Base-by-base conservation (phyloP, 495 filamentous ascomycete species). In the Astrothelium subdiscretum region DNA sequence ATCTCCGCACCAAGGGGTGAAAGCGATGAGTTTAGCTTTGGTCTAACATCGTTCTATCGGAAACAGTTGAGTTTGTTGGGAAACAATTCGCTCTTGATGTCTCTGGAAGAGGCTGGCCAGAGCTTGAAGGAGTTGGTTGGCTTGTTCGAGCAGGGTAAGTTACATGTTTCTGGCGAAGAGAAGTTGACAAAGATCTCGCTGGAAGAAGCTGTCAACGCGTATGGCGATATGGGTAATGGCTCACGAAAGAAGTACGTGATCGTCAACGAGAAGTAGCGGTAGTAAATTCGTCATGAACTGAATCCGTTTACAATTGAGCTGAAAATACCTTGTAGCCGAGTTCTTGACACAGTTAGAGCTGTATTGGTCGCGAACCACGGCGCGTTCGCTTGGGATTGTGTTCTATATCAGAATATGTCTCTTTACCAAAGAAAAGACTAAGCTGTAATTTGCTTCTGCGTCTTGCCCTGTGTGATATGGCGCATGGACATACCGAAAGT, bases 1-100 rank as follows among this genome's bases (percentile, higher is more conserved):
- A 73, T 74, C 59, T 44, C 72, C 29, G 71, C 68, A 8, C 69
- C 72, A 12, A 62, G 70, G 44, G 62, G 54, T 24, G 69, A 67
- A n/a, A 58, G 27, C n/a, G 67, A 63, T 42, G 68, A 73, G 29
- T 58, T 73, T 54, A 44, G 42, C 0, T 60, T 75, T 32, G 70
- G 74, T 31, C 67, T 72, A 54, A 26, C 67, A 58, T 60, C 66
- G 54, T 68, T 75, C 27, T 73, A 75, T 64, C 60, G 73, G 31
- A 63, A 66, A 57, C 65, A 71, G 60, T 70, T 71, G 40, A 60
- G 29, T 32, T 15, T 75, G 22, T 24, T 71, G n/a, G 72, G 71
- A 18, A 65, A 59, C 31, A 75, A 74, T 65, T 66, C 71, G 0
- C 57, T 73, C 24, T 12, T 60, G 3, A 63, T 65, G 59, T 42